These are phyloP conservation scores for Gloeopeniophorella convolvens DNA, from an alignment of 768 basidiomycete species.

Conservation along the genomic window DNA sequence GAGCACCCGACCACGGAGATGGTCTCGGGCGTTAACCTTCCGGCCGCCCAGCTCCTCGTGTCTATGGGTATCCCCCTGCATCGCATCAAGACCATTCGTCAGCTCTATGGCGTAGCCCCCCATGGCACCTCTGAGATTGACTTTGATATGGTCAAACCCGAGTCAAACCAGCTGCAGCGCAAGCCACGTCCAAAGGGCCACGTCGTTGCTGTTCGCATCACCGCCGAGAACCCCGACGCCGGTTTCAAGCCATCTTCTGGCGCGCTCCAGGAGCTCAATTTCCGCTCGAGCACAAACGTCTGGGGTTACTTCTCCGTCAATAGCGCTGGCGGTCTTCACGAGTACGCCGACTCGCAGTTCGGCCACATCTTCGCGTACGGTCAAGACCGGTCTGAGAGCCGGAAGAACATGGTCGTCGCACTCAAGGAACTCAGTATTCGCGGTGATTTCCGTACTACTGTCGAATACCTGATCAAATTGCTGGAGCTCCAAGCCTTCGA, in stretches of 20 bases:
- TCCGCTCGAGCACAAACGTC: slow-evolving; percentile 97
- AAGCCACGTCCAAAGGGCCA: slow-evolving; percentile 97
- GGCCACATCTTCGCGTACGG: slow-evolving; percentile 99
- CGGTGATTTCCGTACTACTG: slow-evolving; percentile 97
- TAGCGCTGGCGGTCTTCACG: slow-evolving; percentile 93
- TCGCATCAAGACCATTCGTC: slow-evolving; percentile 91
- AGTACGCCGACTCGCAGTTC: slow-evolving; percentile 98
- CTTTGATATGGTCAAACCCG: slow-evolving; percentile 91
- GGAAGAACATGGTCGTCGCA: slow-evolving; percentile 99
- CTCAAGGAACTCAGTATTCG: slow-evolving; percentile 97
- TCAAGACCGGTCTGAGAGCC: slow-evolving; percentile 86
- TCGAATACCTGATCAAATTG: slow-evolving; percentile 98
- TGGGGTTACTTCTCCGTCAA: slow-evolving; percentile 99
- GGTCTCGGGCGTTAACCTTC: slow-evolving; percentile 98
- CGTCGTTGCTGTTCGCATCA: slow-evolving; percentile 98
- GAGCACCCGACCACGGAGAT: slow-evolving; percentile 99
- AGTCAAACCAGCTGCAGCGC: slow-evolving; percentile 81
- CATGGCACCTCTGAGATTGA: slow-evolving; percentile 89
- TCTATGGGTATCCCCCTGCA: slow-evolving; percentile 98
- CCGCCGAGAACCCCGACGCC: slow-evolving; percentile 98
- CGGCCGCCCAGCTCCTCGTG: slow-evolving; percentile 93
- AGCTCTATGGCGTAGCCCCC: slow-evolving; percentile 90
- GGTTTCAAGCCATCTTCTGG: slow-evolving; percentile 99
- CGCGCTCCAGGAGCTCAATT: slow-evolving; percentile 95
- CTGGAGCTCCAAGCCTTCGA: slow-evolving; percentile 94